Conservation (phyloP, 2,329 filamentous ascomycete genomes). For the Canariomyces notabilis region DNA sequence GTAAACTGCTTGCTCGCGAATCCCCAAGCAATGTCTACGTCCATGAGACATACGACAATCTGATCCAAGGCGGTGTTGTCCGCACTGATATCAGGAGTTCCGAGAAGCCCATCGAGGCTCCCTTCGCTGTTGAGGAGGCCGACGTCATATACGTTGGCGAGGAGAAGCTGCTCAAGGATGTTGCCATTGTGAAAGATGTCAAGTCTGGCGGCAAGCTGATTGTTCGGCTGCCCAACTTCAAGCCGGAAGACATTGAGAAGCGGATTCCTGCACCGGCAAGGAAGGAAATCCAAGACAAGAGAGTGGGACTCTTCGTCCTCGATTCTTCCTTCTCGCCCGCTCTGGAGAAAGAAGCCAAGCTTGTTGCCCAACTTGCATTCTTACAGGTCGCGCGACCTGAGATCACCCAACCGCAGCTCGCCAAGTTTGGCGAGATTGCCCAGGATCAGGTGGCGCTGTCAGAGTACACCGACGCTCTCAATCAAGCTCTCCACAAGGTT, state of each 20-base stretch:
- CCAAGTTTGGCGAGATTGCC: constrained; percentile 58
- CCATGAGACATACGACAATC: constrained; percentile 61
- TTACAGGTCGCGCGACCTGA: constrained; percentile 69
- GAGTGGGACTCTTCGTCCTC: constrained; percentile 67
- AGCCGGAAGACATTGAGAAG: constrained; percentile 87
- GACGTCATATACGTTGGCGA: constrained; percentile 76
- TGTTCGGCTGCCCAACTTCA: constrained; percentile 70
- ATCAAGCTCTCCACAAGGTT: constrained; percentile 64
- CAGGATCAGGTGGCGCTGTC: constrained; percentile 46
- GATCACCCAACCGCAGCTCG: constrained; percentile 54
- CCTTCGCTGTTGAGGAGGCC: constrained; percentile 74
- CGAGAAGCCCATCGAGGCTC: constrained; percentile 75
- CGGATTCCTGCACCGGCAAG: constrained; percentile 66
- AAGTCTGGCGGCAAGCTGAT: constrained; percentile 69
- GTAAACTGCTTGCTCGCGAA: constrained; percentile 63
- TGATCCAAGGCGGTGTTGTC: constrained; percentile 68
- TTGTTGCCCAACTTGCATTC: constrained; percentile 77
- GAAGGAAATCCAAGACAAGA: constrained; percentile 65
- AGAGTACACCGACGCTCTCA: constrained; percentile 62
- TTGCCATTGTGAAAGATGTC: constrained; percentile 67
- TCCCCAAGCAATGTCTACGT: constrained; percentile 58
- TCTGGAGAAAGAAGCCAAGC: constrained; percentile 59
- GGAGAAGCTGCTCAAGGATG: constrained; percentile 70
- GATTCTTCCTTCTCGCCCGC: constrained; percentile 66
- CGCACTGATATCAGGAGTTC: constrained; percentile 83